Evolutionary conservation across 768 basidiomycete genomes (phyloP), one percentile per base, ranked within the genome.

Genomic region (Podaxis pistillaris): DNA sequence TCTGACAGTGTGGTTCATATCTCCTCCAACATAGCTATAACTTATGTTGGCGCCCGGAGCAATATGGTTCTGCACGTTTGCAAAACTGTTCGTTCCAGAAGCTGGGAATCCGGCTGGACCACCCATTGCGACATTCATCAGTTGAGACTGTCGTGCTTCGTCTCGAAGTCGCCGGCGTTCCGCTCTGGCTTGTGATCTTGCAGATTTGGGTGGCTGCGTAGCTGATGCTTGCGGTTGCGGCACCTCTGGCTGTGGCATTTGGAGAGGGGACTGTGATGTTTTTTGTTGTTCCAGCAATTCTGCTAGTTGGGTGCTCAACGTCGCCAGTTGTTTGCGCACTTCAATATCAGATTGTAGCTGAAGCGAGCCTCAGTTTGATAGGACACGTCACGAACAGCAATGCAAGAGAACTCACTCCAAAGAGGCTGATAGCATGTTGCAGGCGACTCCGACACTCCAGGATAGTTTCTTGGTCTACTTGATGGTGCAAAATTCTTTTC

Each of bases 391-490:
- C 47, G 0, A 13, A 22, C 9, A 13, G 49, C 4, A 22, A 0
- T 50, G 19, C 49, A 51, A 50, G n/a, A 12, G 12, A 26, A 56
- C 61, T 37, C 24, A 62, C 61, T 1, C 54, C 55, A 15, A 62
- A 62, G 8, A 56, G n/a, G 8, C 19, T 38, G 8, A 62, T 40
- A 15, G 55, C 61, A 17, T 47, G 26, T 15, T 56, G 37, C 1
- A 62, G 40, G 24, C 46, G 54, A 17, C 33, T 8, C n/a, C 47
- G 44, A 22, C 61, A 62, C 2, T 62, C 54, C 15, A 50, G n/a
- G 5, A 62, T 26, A 5, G 19, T 28, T 17, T 38, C 54, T n/a
- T 55, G 44, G 30, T 62, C 61, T 11, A 2, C 36, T 28, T 37
- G 36, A 26, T 22, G 9, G 37, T 56, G n/a, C 1, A 62, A 24